Evolutionary conservation across 495 filamentous ascomycete species (phyloP), one percentile per base, ranked within the genome.

Genomic region (Neurospora sp.): DNA sequence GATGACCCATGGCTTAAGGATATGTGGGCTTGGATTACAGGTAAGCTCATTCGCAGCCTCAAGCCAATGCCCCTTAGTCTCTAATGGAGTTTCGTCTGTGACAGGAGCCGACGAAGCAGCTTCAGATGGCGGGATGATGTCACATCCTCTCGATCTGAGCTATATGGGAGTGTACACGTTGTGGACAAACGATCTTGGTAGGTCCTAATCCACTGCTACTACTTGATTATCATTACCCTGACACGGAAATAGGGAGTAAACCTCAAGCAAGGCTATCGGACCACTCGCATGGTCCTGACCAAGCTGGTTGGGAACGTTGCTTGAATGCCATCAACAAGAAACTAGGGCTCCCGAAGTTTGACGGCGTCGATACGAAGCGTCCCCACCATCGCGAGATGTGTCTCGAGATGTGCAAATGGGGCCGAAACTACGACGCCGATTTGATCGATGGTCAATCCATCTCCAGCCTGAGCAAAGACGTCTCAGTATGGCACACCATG

Each of bases 161-260:
- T 99, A 93, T 79, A 80, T 97, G 78, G 96, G 96, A 4, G 90
- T 98, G 54, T 85, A 88, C 71, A 88, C 87, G 43, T 88, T 97
- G 19, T 98, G 94, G 94, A 90, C 83, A 39, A 91, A 92, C 76
- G 85, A 92, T 42, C 79, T 94, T 70, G 90, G 92, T 91, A 79
- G 69, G 85, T 74, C 13, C 17, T 7, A 9, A 34, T 37, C 24
- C 36, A 28, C 21, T 43, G 19, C 24, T 21, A 5, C n/a, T 1
- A 17, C 10, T 39, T 70, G 4, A 13, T 13, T 36, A n/a, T 36
- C 34, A 48, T 77, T 76, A 80, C 72, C 19, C n/a, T 28, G 19
- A 34, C n/a, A 15, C 36, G 17, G 8, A 15, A 28, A 15, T 37
- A 84, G 81, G 81, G 36, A 80, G 81, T 19, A 84, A 82, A 54